Conservation (phyloP, 2,329 filamentous ascomycete species). For the Pestalotiopsis fici region DNA sequence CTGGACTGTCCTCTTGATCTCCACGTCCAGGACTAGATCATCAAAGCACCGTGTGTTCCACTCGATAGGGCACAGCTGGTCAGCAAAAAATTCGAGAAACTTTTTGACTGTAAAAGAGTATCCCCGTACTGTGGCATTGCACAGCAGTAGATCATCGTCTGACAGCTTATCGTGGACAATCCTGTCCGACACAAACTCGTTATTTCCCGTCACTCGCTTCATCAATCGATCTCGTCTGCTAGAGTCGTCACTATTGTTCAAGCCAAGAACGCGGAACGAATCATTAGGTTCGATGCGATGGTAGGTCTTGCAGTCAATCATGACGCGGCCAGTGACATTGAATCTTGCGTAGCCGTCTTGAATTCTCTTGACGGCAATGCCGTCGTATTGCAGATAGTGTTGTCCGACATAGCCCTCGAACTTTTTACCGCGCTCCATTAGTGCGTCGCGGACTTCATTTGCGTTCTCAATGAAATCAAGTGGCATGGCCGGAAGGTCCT, state of each 20-base stretch:
- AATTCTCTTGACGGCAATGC: conserved; percentile 21
- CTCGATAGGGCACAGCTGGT: conserved; percentile 13
- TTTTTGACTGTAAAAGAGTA: conserved; percentile 30
- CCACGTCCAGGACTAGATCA: conserved; percentile 18
- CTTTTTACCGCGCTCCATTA: conserved; percentile 31
- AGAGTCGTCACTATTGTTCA: conserved; percentile 13
- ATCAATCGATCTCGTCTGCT: conserved; percentile 16
- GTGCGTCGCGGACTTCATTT: conserved; percentile 15
- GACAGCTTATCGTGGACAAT: conserved; percentile 21
- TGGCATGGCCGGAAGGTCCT: conserved; percentile 29
- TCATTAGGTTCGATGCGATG: conserved; percentile 27
- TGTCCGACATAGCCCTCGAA: conserved; percentile 33
- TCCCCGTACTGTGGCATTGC: conserved; percentile 27
- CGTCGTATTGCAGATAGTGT: conserved; percentile 34
- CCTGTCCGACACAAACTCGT: conserved; percentile 22
- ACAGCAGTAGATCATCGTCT: conserved; percentile 25
- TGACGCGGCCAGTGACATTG: conserved; percentile 32
- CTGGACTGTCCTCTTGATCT: conserved; percentile 19
- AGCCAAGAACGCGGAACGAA: conserved; percentile 19
- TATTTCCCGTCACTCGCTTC: conserved; percentile 14
- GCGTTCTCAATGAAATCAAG: conserved; percentile 27
- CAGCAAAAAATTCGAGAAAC: conserved; percentile 28
- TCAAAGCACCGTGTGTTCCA: conserved; percentile 22
- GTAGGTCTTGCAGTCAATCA: conserved; percentile 36
- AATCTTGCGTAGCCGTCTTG: conserved; percentile 17